A percentile compares a stretch with the other conserved stretches of the same genome.
phyloP scores from a whole-genome alignment of 2,329 filamentous ascomycete species.

The Ophiostoma fasciatum region DNA sequence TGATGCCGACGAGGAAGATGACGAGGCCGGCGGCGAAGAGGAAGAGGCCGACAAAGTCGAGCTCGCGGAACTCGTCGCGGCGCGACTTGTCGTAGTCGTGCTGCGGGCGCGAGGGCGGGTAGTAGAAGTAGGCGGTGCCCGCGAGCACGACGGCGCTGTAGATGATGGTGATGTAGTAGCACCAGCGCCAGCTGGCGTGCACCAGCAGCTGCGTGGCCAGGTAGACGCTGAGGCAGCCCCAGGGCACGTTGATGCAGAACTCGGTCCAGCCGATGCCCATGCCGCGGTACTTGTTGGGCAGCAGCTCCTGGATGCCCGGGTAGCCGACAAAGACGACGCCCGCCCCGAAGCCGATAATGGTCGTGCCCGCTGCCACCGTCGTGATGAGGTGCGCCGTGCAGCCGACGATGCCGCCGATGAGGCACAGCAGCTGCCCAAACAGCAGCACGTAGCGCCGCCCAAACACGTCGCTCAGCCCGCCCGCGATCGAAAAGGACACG shows the following conservation, averaged over 20 bases:
- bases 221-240: conserved; percentile 13
- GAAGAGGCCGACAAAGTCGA: conserved; percentile 16
- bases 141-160: conserved; percentile 14
- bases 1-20: conserved; percentile 18
- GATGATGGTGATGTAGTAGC: conserved; percentile 16
- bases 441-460: conserved; percentile 12
- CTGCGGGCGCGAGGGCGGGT: conserved; percentile 16
- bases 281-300: conserved; percentile 21
- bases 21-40: conserved; percentile 16
- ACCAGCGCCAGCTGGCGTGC: conserved; percentile 17
- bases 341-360: conserved; percentile 19
- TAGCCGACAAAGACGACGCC: conserved; percentile 21
- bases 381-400: conserved; percentile 14
- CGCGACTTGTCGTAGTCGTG: conserved; percentile 15
- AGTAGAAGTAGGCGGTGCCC: conserved; percentile 16
- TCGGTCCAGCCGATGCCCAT: conserved; percentile 18
- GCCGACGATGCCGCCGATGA: conserved; percentile 15
- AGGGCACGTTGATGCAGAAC: conserved; percentile 17
- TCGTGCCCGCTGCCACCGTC: conserved; percentile 16
- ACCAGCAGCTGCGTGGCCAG: conserved; percentile 16
- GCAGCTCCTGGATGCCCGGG: conserved; percentile 19
- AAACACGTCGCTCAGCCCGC: conserved; percentile 13
- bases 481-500: conserved; percentile 12
- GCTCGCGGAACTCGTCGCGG: conserved; percentile 21
- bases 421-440: conserved; percentile 8